Base-by-base conservation (phyloP, 164 flowering plant genomes). In the Vitis rupestris region DNA sequence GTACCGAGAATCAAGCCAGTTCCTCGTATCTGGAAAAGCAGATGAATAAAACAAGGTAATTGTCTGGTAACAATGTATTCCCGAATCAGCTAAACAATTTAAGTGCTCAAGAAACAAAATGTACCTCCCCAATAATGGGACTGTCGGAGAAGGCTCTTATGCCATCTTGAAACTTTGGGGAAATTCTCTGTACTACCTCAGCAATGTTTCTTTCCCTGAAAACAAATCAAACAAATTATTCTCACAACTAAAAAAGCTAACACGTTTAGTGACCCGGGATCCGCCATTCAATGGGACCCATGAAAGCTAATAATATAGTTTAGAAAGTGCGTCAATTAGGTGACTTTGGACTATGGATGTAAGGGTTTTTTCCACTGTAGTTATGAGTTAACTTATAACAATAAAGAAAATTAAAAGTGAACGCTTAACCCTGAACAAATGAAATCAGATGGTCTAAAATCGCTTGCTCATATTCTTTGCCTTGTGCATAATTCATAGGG, bases 51-150 rank as follows among this genome's bases (percentile, higher is more conserved):
- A 44, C 12, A n/a, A 37, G n/a, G n/a, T 6, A 73, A 48, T 61
- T 79, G 54, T 31, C 10, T 69, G 27, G 27, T 23, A 23, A 23
- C 27, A 23, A 23, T 23, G 27, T 23, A 1, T 23, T 23, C 27
- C 27, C 27, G 0, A 23, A 23, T 23, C 27, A 23, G 27, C 27
- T 23, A 23, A 23, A 23, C 27, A 23, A 23, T 23, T 23, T 23
- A 23, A 23, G 27, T 4, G 10, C 12, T 44, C 48, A 10, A 61
- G 10, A 29, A 47, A 70, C 58, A 62, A 23, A 19, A 56, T 27
- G 51, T 85, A 95, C 99, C 93, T 95, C 99, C 30, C 99, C 99
- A 66, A 95, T 76, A 65, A 95, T 87, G 52, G 99, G 99, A 78
- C 99, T 95, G 68, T 77, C 86, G 44, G 99, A 81, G 72, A 76